Evolutionary conservation across 768 basidiomycete species (phyloP), one percentile per base, ranked within the genome.

Genomic region (Boletus sensibilis): DNA sequence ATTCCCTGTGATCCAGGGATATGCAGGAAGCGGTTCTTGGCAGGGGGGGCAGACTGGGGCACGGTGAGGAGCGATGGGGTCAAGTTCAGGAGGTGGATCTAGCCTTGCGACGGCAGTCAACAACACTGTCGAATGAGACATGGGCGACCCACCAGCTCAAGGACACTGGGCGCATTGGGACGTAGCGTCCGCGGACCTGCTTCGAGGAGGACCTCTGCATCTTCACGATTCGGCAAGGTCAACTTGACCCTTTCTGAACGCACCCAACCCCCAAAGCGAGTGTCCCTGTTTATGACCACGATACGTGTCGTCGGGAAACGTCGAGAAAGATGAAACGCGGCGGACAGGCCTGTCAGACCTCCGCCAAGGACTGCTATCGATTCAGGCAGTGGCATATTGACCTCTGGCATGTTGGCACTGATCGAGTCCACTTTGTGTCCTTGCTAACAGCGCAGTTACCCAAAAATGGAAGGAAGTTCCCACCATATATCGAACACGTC

Each of bases 251-350:
- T 78, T 53, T 84, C 79, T 47, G 82, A 88, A 50, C 74, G 77
- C 1, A 93, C 81, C 95, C 94, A 98, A n/a, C 96, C 96, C 13
- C 96, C 96, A 5, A 88, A 69, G 2, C 83, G 76, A 1, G 71
- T 47, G 9, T 82, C 73, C 58, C 78, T 82, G 63, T 98, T 94
- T 27, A 95, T 60, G 13, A 98, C 65, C 1, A 84, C 81, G 55
- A 97, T 82, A 10, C 72, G 75, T 1, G 81, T 62, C 11, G 69
- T 61, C 0, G 88, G 86, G 60, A 89, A 87, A 7, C 80, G 78
- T 51, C 86, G 75, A 11, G 89, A 76, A 9, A 93, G 82, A 68
- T 92, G 82, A 68, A 87, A 92, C 5, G 93, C 89, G 16, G 90
- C 81, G 0, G 90, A 86, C 12, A 95, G 81, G 16, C 94, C 94